Evolutionary conservation across 2,329 filamentous ascomycete genomes (phyloP).

Genomic region (Diaporthe eres): DNA sequence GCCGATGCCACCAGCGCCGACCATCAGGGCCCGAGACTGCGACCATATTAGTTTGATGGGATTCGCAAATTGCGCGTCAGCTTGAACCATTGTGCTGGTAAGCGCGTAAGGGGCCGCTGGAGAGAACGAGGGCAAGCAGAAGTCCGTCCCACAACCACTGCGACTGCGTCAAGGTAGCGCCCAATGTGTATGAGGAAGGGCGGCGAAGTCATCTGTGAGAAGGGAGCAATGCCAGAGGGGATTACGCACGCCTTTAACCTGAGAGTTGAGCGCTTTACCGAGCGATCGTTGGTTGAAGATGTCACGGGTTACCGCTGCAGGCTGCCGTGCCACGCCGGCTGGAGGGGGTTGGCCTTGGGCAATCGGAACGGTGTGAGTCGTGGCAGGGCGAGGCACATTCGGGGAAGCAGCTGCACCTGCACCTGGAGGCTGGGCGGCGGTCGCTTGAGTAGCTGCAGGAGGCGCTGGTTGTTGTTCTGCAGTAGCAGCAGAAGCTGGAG

Average conservation of each 20-base stretch:
- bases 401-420: conserved; percentile 16
- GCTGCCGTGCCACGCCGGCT: conserved; percentile 41
- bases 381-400: conserved; percentile 30
- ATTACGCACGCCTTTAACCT: conserved; percentile 76
- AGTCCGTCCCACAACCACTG: conserved; percentile 23
- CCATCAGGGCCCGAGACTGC: conserved; percentile 90
- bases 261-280: conserved; percentile 72
- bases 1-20: conserved; percentile 96
- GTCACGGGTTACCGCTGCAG: conserved; percentile 59
- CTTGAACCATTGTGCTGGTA: conserved; percentile 7
- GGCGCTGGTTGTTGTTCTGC: conserved; percentile 30
- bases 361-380: conserved; percentile 37
- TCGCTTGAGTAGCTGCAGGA: conserved; percentile 34
- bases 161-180: conserved; percentile 13
- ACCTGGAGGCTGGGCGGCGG: conserved; percentile 17
- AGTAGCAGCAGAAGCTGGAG: conserved; percentile 37
- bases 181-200: background rate
- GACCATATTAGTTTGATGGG: conserved; percentile 34
- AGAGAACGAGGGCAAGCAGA: conserved; percentile 9
- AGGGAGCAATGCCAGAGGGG: conserved; percentile 36
- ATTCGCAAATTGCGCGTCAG: conserved; percentile 3
- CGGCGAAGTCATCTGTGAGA: background rate
- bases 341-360: conserved; percentile 38
- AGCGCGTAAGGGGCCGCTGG: background rate
- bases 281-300: conserved; percentile 76